Evolutionary conservation across 495 filamentous ascomycete species (phyloP), one percentile per base, ranked within the genome.

Genomic region (Aspergillus kassunensis): DNA sequence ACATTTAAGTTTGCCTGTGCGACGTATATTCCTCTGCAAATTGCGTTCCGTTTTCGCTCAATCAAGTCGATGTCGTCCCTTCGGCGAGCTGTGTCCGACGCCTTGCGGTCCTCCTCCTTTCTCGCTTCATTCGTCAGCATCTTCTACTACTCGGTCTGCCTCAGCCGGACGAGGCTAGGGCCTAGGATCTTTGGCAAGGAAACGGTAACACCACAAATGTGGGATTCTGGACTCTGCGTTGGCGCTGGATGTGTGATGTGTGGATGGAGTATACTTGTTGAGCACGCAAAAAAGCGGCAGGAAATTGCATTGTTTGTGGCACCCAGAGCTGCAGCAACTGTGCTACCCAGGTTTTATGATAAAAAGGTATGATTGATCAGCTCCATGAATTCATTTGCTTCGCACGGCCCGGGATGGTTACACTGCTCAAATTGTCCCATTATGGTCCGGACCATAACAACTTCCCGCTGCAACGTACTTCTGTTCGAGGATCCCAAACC

Each of bases 101-200:
- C 88, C 1, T 63, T 77, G 10, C 82, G 87, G 37, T 93, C 89
- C 13, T 91, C 90, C 7, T 77, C 85, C 3, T 96, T 97, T 67
- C 77, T 97, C 2, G 90, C 84, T 1, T 74, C 85, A 0, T 96
- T 95, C 65, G 85, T 96, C 52, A 71, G 80, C 9, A 72, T 92
- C 2, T 95, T 93, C 56, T 97, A 92, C 70, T 96, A 96, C 65
- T 82, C 83, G 23, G 87, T 97, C 6, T 97, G 91, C 62, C 80
- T 96, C 0, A 77, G 86, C 2, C 80, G 91, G 27, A 91, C 87
- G 3, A 74, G 87, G n/a, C 44, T 96, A 8, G 91, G 91, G 0
- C 91, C 91, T 2, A 72, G 70, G 42, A 27, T 95, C 20, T 71
- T 92, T 23, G 72, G 77, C 15, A 69, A 61, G 2, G 74, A 80